Base-by-base conservation (phyloP, 345 rosid species). In the Arabidopsis suecica region DNA sequence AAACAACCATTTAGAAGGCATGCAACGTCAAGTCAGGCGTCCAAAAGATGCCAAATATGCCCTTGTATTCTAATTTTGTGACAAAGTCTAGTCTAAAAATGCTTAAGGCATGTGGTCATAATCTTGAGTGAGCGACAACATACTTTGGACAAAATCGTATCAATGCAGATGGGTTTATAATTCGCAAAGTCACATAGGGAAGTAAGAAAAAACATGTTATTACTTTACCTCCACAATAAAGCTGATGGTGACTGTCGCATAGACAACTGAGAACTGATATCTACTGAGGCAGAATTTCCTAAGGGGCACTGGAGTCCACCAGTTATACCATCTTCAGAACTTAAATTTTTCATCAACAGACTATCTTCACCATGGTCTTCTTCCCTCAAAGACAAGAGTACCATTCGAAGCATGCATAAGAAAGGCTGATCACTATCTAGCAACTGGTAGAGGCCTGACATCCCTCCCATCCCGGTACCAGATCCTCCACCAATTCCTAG, bases 391-490 rank as follows among this genome's bases (percentile, higher is more conserved):
- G 94, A 90, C 70, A 95, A 88, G 63, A 95, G 98, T 49, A 89
- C 94, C 97, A 95, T 90, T 14, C 99, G 90, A 36, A 95, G 94
- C 97, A 95, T 95, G 85, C 99, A 95, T 69, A 95, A 81, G 83
- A 95, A 95, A 49, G 99, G 99, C 55, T 95, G 99, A 74, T 95
- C 99, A 74, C 97, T 95, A 75, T 95, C 99, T 33, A 95, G 72
- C 57, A 92, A 80, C 61, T 95, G 99, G 83, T 92, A 95, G 36
- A 95, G 89, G 22, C 92, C 91, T n/a, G 97, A 78, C 99, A 95
- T 92, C 42, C 97, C 99, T 80, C 99, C 99, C 97, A 95, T 90
- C 70, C 99, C 99, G 69, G 99, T 95, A 69, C 97, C 97, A 16
- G 99, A 95, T 78, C 94, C 99, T 76, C 90, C 93, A 60, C 97